Conservation (phyloP, 306 rosid genomes). For the Inga laurina region DNA sequence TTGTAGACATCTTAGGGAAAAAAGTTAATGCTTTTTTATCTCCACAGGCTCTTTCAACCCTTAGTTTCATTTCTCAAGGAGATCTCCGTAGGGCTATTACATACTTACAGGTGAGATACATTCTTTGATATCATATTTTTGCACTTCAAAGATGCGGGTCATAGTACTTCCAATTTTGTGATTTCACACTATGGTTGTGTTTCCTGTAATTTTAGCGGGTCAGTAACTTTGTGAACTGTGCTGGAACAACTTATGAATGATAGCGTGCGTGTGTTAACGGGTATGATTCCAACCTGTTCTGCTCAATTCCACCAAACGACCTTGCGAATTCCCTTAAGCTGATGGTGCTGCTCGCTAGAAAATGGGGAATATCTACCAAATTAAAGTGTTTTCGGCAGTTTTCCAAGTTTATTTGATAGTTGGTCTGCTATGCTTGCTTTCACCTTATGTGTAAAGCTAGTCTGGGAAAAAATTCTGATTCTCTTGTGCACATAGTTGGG, state of each 20-base stretch:
- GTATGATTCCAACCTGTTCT: background rate
- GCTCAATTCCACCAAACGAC: background rate
- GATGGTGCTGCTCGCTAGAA: background rate
- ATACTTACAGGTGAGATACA: slow-evolving; percentile 71
- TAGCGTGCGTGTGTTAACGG: background rate
- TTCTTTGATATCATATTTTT: background rate
- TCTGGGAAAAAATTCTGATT: background rate
- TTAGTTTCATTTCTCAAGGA: slow-evolving; percentile 89
- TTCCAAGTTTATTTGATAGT: background rate
- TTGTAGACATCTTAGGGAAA: slow-evolving; percentile 6
- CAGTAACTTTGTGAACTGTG: background rate
- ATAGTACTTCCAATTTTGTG: background rate
- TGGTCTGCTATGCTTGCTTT: background rate
- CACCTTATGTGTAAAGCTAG: background rate
- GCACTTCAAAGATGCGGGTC: background rate
- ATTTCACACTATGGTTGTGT: background rate
- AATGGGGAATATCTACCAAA: background rate
- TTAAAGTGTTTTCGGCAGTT: background rate
- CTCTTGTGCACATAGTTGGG: background rate
- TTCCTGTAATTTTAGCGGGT: background rate
- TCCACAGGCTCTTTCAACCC: slow-evolving; percentile 73
- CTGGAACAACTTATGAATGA: background rate
- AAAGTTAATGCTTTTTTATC: slow-evolving; percentile 22
- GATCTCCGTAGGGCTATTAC: slow-evolving; percentile 98
- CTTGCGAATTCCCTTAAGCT: background rate